Percentiles rank a stretch among this genome's conserved stretches.
Conservation (phyloP, 2,329 filamentous ascomycete species). For the Scedosporium boydii region DNA sequence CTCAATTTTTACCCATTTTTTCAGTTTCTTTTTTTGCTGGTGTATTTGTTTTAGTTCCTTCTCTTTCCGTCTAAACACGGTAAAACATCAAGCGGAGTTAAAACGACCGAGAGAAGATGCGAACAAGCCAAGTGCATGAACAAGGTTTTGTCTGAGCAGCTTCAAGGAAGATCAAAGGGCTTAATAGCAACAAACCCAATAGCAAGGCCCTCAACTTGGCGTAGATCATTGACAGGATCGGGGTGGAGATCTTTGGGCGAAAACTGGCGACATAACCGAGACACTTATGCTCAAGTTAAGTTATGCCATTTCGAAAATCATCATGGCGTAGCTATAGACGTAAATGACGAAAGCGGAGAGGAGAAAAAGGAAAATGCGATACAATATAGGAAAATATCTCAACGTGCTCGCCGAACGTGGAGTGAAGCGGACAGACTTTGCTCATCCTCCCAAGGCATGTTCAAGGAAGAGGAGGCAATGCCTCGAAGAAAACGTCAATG, state of each 20-base stretch:
- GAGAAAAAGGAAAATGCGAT: neutral
- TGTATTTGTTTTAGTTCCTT: neutral
- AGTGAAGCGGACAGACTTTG: neutral
- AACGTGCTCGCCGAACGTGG: too few relatives aligned
- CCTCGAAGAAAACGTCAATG: too few relatives aligned
- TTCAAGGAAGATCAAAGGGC: too few relatives aligned
- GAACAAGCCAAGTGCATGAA: too few relatives aligned
- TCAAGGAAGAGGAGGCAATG: neutral
- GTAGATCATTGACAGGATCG: neutral
- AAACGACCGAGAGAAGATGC: too few relatives aligned
- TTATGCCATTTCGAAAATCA: constrained; percentile 1
- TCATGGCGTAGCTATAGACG: neutral
- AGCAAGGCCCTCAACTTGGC: neutral
- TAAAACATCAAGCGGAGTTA: neutral
- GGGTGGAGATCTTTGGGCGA: neutral
- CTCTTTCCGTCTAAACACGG: neutral
- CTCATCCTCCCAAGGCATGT: neutral
- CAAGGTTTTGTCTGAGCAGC: too few relatives aligned
- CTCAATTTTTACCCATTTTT: neutral
- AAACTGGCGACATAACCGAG: constrained; percentile 1
- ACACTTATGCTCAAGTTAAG: constrained; percentile 1
- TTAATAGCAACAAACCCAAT: neutral
- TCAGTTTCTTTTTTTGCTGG: neutral
- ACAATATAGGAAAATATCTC: neutral
- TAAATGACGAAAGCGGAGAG: neutral